Evolutionary conservation across 106 monocot species (phyloP).

Genomic region (Acorus calamus): DNA sequence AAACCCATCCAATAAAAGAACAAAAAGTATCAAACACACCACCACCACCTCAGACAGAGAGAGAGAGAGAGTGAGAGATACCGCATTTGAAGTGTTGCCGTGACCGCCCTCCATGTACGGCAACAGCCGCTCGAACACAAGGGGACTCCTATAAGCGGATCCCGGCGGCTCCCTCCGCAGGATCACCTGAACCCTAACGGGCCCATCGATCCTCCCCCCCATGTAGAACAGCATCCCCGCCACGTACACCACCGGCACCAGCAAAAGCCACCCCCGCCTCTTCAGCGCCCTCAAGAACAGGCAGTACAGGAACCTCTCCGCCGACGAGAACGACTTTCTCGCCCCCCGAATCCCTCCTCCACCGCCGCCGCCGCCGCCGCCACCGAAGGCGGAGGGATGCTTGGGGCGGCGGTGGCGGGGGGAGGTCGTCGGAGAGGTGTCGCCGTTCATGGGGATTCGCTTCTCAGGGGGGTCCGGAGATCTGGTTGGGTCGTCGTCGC

Average conservation of each 20-base stretch:
- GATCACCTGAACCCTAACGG: slow-evolving; percentile 23
- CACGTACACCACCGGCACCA: slow-evolving; percentile 52
- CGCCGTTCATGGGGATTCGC: too few relatives aligned
- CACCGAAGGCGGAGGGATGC: background rate
- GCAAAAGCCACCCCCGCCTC: slow-evolving; percentile 41
- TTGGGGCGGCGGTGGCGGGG: too few relatives aligned
- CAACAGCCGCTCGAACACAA: slow-evolving; percentile 64
- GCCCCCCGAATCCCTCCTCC: slow-evolving; percentile 4
- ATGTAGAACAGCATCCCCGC: slow-evolving; percentile 41
- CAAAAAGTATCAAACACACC: background rate
- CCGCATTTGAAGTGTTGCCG: slow-evolving; percentile 54
- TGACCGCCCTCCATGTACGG: slow-evolving; percentile 47
- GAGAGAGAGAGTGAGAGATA: slow-evolving; percentile 6
- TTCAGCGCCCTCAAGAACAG: slow-evolving; percentile 32
- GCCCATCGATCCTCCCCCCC: slow-evolving; percentile 25
- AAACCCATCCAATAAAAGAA: background rate
- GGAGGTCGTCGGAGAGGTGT: too few relatives aligned
- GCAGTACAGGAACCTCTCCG: slow-evolving; percentile 21
- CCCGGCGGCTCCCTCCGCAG: slow-evolving; percentile 39
- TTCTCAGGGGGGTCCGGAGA: too few relatives aligned
- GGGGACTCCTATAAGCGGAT: slow-evolving; percentile 60
- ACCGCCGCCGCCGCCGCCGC: slow-evolving; percentile 8
- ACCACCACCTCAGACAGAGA: background rate
- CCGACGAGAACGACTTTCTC: slow-evolving; percentile 3
- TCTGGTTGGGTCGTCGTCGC: too few relatives aligned